Base-by-base conservation (phyloP, 352 stramenopile genomes). In the Nothophytophthora sp. region DNA sequence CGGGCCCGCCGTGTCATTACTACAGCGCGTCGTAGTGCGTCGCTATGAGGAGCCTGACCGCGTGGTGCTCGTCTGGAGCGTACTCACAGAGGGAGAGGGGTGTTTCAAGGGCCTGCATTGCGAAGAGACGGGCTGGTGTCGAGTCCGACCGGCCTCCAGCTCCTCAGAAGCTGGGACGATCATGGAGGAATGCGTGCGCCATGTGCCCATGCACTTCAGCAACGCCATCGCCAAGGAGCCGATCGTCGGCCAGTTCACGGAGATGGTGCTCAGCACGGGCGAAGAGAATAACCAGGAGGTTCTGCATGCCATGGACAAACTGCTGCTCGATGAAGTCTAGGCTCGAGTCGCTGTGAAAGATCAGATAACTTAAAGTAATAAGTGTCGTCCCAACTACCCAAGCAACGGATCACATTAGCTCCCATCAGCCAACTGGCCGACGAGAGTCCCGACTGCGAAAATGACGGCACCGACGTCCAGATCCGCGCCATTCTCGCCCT, bases 61-160 rank as follows among this genome's bases (percentile, higher is more conserved):
- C 29, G 54, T 83, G 2, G 70, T 90, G 22, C 50, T 86, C n/a
- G 70, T 86, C 22, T 90, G 76, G 76, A 73, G 65, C 19, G 45
- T 78, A 16, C 69, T 84, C 44, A 70, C 80, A 20, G 67, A 90
- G 40, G 66, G 53, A 0, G 66, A 73, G 34, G 66, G 62, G 0
- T 1, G 62, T 0, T 67, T 63, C 24, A 45, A 33, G 12, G 62
- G 66, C 0, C 54, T 76, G 46, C 46, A 67, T 24, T 67, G 62
- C 0, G 58, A 73, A 20, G 49, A 73, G 32, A 72, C 50, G 5
- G 66, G 66, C 0, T 76, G 66, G 62, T 62, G 49, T 13, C 22
- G 70, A 5, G 18, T 42, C 22, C 39, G 42, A 15, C 50, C 65
- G 12, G 51, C 48, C 8, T 50, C 42, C 0, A 46, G 30, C 15